These are phyloP conservation scores for Abrus pulchellus DNA, from an alignment of 306 rosid species.

Conservation along the genomic window DNA sequence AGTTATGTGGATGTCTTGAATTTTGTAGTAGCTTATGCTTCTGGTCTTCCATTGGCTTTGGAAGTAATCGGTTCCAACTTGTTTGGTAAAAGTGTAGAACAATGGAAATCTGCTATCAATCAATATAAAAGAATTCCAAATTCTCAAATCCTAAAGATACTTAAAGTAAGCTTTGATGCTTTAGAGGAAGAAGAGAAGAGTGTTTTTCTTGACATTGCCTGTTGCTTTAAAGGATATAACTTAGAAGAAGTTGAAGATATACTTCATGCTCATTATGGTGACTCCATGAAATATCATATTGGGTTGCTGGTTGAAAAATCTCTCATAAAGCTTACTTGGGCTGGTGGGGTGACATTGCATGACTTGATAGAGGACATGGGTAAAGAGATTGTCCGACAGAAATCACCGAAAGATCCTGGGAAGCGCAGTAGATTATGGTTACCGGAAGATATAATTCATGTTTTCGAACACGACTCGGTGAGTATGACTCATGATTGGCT, in stretches of 20 bases:
- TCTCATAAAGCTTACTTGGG: neutral
- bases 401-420: neutral
- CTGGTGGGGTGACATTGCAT: neutral
- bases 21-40: neutral
- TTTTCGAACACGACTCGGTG: conserved; percentile 8
- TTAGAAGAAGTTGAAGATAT: neutral
- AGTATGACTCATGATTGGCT: neutral
- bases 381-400: conserved; percentile 7
- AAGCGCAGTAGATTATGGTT: conserved; percentile 9
- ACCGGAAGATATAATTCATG: neutral
- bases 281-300: neutral
- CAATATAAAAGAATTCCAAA: neutral
- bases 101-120: neutral
- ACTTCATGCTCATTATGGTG: conserved; percentile 24
- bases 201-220: conserved; percentile 41
- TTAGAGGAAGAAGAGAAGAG: conserved; percentile 28
- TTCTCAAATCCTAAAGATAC: neutral
- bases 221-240: neutral
- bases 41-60: conserved; percentile 27
- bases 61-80: conserved; percentile 41
- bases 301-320: conserved; percentile 5
- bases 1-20: neutral
- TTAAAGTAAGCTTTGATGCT: conserved; percentile 42
- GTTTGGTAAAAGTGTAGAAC: neutral
- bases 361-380: conserved; percentile 27